phyloP scores from a whole-genome alignment of 2,329 filamentous ascomycete genomes.

The Cercospora brassicicola region DNA sequence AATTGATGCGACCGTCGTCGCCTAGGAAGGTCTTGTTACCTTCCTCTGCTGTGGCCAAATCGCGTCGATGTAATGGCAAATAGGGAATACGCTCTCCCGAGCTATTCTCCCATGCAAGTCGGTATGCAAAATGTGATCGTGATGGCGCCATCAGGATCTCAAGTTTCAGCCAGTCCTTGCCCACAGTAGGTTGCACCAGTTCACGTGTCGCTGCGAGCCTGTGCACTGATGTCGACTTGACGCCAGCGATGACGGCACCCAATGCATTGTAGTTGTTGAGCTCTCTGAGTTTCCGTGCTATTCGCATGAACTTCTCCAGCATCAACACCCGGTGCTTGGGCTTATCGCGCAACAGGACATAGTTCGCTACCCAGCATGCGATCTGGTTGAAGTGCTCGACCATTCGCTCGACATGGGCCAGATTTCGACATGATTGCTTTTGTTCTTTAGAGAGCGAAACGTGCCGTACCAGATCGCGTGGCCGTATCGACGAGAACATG shows the following conservation, averaged over 20 bases:
- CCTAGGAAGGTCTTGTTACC: constrained; percentile 88
- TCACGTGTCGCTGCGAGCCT: constrained; percentile 77
- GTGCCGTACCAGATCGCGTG: constrained; percentile 88
- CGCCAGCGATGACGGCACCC: constrained; percentile 88
- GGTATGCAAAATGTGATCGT: constrained; percentile 90
- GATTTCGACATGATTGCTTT: constrained; percentile 60
- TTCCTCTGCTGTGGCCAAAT: constrained; percentile 88
- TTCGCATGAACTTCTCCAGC: constrained; percentile 92
- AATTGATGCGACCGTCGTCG: constrained; percentile 69
- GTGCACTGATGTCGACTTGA: constrained; percentile 84
- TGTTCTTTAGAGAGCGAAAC: constrained; percentile 67
- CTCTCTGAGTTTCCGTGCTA: constrained; percentile 79
- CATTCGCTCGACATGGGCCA: constrained; percentile 91
- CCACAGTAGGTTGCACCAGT: constrained; percentile 67
- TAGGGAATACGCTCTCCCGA: constrained; percentile 88
- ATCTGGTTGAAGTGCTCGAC: constrained; percentile 73
- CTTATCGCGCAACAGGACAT: constrained; percentile 80
- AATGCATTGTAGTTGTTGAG: constrained; percentile 97
- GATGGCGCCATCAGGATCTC: constrained; percentile 91
- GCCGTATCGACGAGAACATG: constrained; percentile 92
- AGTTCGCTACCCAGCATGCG: constrained; percentile 56
- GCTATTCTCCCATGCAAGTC: constrained; percentile 96
- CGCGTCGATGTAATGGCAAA: constrained; percentile 82
- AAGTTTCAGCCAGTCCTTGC: constrained; percentile 83
- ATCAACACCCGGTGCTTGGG: constrained; percentile 89